Evolutionary conservation across 305 asterid species (phyloP), one percentile per base, ranked within the genome.

Genomic region (Plantago rigida): DNA sequence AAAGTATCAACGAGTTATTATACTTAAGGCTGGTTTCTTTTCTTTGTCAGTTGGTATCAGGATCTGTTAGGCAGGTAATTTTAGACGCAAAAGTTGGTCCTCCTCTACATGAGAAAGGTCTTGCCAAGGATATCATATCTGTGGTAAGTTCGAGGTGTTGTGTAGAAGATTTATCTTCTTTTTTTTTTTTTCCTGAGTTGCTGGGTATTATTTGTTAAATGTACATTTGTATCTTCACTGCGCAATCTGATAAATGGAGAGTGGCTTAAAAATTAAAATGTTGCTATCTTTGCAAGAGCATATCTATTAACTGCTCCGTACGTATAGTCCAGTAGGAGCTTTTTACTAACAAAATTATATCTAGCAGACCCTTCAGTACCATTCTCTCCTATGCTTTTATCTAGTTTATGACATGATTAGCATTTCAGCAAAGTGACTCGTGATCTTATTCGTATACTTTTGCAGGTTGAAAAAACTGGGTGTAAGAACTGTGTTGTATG

Each of bases 51-150:
- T 70, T 84, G 66, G 71, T 86, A 66, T 82, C 94, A 71, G 85
- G 89, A 63, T 84, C 96, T 36, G 91, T 86, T 58, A 78, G 73
- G 65, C 84, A 63, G 75, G 93, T 92, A 66, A 86, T 92, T 75
- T 81, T 92, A 39, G 99, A 92, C 73, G 85, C 88, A 72, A 92
- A 92, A 79, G 93, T 92, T 73, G 95, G 96, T 19, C 93, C 96
- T 56, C 96, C 94, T 14, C 79, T 72, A 50, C 80, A 73, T 60
- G 99, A 88, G 81, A 83, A 76, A 65, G 90, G 85, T 63, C 80
- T 92, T n/a, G 95, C 96, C 0, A 77, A 77, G 75, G 94, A 84
- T 77, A 80, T 92, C 49, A 79, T 86, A 47, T 73, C 94, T 63
- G 66, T 82, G 19, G 99, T 88, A 80, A 79, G 96, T 77, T 51